Base-by-base conservation (phyloP, 169 alveolate species). In the Plasmodium vivax region DNA sequence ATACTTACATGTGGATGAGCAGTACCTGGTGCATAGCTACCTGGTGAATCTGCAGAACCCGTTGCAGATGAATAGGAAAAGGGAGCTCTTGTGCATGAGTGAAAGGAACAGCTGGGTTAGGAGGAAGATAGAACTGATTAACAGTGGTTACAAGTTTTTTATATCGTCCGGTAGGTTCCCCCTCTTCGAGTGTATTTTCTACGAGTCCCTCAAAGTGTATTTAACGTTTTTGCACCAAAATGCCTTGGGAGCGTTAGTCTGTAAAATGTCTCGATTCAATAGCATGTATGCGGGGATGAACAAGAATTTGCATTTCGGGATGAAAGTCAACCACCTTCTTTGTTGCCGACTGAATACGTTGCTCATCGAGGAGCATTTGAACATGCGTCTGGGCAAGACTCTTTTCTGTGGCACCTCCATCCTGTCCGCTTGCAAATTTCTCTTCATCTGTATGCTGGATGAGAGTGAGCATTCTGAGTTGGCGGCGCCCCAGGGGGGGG, bases 1-100 rank as follows among this genome's bases (percentile, higher is more conserved):
- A 90, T 90, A 90, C 68, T 62, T 90, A 38, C 88, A 90, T 79
- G 43, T 90, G 30, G 94, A 90, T 56, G 90, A 90, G 32, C 73
- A 41, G 43, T 90, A 90, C 80, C 73, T 90, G 27, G 72, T 90
- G 47, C 81, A 90, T 80, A 80, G 85, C 38, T 90, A 90, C 58
- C 23, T 14, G 10, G 94, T 90, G 12, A 90, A 90, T 19, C 73
- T 90, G 16, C 54, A 80, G 34, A 90, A 90, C 38, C 84, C 94
- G 16, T 62, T 90, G 9, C 88, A 90, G 38, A 72, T 9, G 34
- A n/a, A 58, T 23, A 10, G 72, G 10, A 54, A 80, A 5, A 71
- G 41, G 36, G 73, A 81, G 14, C 14, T 45, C 43, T 75, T 58
- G 47, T 23, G 2, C 27, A 75, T 51, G 8, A 80, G 56, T 90